Percentiles rank a stretch among this genome's conserved stretches.
These are phyloP conservation scores for Cyberlindnera maritima DNA, from an alignment of 805 yeast species.

Conservation along the genomic window DNA sequence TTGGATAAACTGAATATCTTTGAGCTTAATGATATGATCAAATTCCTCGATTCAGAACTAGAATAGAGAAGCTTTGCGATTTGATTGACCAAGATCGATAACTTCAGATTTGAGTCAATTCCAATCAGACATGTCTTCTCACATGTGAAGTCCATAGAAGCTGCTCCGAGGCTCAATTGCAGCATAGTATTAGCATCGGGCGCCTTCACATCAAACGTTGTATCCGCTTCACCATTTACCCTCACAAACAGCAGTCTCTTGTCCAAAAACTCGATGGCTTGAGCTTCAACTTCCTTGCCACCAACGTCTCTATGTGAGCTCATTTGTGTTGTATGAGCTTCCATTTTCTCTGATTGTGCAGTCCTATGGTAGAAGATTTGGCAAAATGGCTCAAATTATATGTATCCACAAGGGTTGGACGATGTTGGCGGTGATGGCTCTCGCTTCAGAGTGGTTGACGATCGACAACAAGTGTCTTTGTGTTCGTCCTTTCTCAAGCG, in stretches of 20 bases:
- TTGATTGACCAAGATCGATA: constrained; percentile 23
- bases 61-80: constrained; percentile 23
- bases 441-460: no score
- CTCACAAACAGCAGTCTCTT: constrained; percentile 38
- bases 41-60: constrained; percentile 16
- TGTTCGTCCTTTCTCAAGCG: no score
- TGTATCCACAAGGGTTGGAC: no score
- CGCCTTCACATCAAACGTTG: constrained; percentile 24
- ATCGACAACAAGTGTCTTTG: no score
- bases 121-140: constrained; percentile 27
- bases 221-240: constrained; percentile 38
- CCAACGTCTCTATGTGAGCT: background rate
- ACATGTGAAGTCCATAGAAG: constrained; percentile 39
- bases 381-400: no score
- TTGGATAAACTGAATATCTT: constrained; percentile 17
- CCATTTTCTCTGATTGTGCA: no score
- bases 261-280: constrained; percentile 32
- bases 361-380: no score
- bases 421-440: no score
- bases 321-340: background rate
- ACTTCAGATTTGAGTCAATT: constrained; percentile 14
- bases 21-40: constrained; percentile 27
- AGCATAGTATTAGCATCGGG: constrained; percentile 21
- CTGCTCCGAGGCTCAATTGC: constrained; percentile 5
- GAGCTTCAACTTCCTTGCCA: constrained; percentile 5